Percentiles rank a stretch among this genome's conserved stretches.
Conservation (phyloP, 352 stramenopile species). For the Pythium monospermum region DNA sequence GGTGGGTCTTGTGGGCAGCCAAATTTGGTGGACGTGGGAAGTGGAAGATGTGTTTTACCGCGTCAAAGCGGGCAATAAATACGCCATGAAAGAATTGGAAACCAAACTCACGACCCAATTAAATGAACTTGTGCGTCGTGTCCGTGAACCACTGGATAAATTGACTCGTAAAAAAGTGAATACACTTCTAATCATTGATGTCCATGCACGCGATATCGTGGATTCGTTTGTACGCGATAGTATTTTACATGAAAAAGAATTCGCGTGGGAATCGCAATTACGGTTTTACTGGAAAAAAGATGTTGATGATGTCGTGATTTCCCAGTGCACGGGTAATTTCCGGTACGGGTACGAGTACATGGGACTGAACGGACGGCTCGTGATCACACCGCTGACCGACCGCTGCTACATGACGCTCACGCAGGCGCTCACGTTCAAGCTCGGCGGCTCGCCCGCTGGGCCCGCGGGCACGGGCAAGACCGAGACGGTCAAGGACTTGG, state of each 20-base stretch:
- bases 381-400: slow-evolving; percentile 92
- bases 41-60: slow-evolving; percentile 91
- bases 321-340: slow-evolving; percentile 90
- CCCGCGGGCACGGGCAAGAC: slow-evolving; percentile 91
- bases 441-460: slow-evolving; percentile 86
- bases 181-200: slow-evolving; percentile 88
- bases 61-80: slow-evolving; percentile 88
- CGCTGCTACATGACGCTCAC: slow-evolving; percentile 94
- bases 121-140: slow-evolving; percentile 87
- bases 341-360: slow-evolving; percentile 95
- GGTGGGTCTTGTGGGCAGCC: slow-evolving; percentile 89
- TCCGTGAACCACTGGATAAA: slow-evolving; percentile 83
- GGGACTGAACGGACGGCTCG: slow-evolving; percentile 87
- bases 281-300: slow-evolving; percentile 91
- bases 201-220: slow-evolving; percentile 88
- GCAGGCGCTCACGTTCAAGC: slow-evolving; percentile 90
- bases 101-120: slow-evolving; percentile 86
- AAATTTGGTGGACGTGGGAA: slow-evolving; percentile 95
- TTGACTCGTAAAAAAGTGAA: slow-evolving; percentile 92
- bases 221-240: slow-evolving; percentile 88
- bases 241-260: slow-evolving; percentile 88
- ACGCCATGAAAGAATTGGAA: slow-evolving; percentile 92
- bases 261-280: slow-evolving; percentile 88
- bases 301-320: slow-evolving; percentile 87
- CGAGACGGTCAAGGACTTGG: slow-evolving; percentile 92